A percentile compares a stretch with the other conserved stretches of the same genome.
Conservation (phyloP, 306 rosid genomes). For the Oemleria cerasiformis region DNA sequence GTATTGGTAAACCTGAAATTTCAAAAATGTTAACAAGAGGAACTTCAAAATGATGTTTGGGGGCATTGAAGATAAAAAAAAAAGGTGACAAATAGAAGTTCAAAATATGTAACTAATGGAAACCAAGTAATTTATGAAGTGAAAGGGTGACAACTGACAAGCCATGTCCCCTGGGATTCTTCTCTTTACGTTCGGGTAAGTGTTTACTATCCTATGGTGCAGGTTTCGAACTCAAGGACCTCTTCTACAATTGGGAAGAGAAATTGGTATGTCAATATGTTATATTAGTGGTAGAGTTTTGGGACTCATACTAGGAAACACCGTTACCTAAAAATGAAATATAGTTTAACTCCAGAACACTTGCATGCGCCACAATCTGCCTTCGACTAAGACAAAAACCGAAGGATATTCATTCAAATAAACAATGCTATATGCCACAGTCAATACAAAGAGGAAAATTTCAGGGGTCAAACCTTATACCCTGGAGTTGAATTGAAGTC, state of each 20-base stretch:
- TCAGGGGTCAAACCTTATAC: constrained; percentile 55
- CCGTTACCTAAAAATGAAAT: too few relatives aligned
- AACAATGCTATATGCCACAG: neutral
- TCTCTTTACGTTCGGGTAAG: too few relatives aligned
- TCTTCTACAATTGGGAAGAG: too few relatives aligned
- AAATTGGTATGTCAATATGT: too few relatives aligned
- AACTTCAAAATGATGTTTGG: neutral
- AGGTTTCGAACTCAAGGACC: too few relatives aligned
- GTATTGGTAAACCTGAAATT: constrained; percentile 69
- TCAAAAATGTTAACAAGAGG: constrained; percentile 19
- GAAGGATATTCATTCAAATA: neutral
- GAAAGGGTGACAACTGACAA: too few relatives aligned
- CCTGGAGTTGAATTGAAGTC: constrained; percentile 94
- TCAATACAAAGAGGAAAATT: neutral
- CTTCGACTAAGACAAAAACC: neutral
- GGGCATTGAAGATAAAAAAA: neutral
- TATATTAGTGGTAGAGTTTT: too few relatives aligned
- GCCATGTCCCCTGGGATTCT: too few relatives aligned
- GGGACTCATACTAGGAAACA: too few relatives aligned
- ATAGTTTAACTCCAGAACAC: too few relatives aligned
- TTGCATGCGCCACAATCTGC: neutral
- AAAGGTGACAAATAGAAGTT: neutral
- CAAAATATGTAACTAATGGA: neutral
- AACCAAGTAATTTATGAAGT: neutral
- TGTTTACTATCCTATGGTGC: too few relatives aligned